Conservation (phyloP, 495 filamentous ascomycete species). For the Penicillium ucsense region DNA sequence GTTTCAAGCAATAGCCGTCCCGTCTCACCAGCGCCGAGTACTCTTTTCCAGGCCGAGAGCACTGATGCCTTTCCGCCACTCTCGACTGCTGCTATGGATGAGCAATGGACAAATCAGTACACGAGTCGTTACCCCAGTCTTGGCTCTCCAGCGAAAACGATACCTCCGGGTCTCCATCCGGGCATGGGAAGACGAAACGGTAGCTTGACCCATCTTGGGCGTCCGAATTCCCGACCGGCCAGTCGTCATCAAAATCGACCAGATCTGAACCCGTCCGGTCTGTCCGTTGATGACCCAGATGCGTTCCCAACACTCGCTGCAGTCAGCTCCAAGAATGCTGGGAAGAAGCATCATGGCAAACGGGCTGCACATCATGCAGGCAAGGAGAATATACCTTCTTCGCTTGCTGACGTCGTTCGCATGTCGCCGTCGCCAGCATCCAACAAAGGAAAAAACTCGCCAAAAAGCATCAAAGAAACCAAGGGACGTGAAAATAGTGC, state of each 20-base stretch:
- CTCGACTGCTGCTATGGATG: conserved; percentile 21
- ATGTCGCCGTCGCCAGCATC: conserved; percentile 74
- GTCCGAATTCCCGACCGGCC: conserved; percentile 72
- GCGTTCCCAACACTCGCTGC: conserved; percentile 92
- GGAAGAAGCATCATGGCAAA: conserved; percentile 87
- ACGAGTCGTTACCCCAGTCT: conserved; percentile 29
- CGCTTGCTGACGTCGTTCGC: conserved; percentile 89
- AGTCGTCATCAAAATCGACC: conserved; percentile 71
- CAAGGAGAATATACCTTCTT: conserved; percentile 65
- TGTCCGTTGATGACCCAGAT: conserved; percentile 84
- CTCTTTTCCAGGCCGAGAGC: conserved; percentile 69
- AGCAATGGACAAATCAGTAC: conserved; percentile 51
- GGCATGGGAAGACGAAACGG: conserved; percentile 44
- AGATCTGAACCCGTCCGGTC: conserved; percentile 54
- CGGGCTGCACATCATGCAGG: conserved; percentile 53
- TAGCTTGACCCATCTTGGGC: conserved; percentile 32
- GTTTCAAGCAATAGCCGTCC: conserved; percentile 46
- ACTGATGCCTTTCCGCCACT: conserved; percentile 80
- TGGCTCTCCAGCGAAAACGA: conserved; percentile 18
- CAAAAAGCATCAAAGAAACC: conserved; percentile 36
- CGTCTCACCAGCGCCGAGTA: conserved; percentile 26
- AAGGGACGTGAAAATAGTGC: conserved; percentile 66
- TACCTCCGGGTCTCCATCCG: conserved; percentile 20
- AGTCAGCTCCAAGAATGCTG: conserved; percentile 57
- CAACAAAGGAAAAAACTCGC: conserved; percentile 36